Percentiles rank a stretch among this genome's conserved stretches.
phyloP scores from a whole-genome alignment of 2,329 filamentous ascomycete genomes.

The Aspergillus sp. region DNA sequence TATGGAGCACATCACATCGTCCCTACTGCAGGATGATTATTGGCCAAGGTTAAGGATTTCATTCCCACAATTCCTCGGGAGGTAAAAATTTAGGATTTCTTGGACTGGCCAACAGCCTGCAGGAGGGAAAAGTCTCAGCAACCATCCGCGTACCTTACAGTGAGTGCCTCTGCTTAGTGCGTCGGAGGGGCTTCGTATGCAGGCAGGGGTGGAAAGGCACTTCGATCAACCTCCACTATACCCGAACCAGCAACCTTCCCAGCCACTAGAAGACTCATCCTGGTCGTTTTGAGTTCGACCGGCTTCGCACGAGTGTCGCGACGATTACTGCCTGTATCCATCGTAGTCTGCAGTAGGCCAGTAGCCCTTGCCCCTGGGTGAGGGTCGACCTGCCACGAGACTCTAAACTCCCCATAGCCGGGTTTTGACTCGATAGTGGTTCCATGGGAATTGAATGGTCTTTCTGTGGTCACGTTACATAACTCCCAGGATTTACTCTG shows the following conservation, averaged over 20 bases:
- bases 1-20: too few relatives aligned
- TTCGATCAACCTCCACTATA: constrained; percentile 12
- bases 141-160: constrained; percentile 3
- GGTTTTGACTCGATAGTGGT: neutral
- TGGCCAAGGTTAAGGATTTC: neutral
- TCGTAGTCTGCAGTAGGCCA: too few relatives aligned
- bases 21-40: neutral
- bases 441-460: neutral
- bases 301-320: constrained; percentile 6
- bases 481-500: neutral
- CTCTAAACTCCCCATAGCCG: neutral
- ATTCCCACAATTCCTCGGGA: neutral
- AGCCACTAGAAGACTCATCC: constrained; percentile 3
- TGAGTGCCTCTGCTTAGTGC: too few relatives aligned
- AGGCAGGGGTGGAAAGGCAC: neutral
- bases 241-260: constrained; percentile 15
- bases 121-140: neutral
- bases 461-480: neutral
- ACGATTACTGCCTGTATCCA: neutral
- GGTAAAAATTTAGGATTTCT: neutral
- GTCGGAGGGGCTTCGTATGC: neutral
- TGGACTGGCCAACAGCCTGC: too few relatives aligned
- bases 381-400: neutral
- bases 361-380: neutral
- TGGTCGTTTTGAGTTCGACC: constrained; percentile 6